Percentiles rank a stretch among this genome's conserved stretches.
phyloP scores from a whole-genome alignment of 805 yeast genomes.

The Danielia reshetovae region DNA sequence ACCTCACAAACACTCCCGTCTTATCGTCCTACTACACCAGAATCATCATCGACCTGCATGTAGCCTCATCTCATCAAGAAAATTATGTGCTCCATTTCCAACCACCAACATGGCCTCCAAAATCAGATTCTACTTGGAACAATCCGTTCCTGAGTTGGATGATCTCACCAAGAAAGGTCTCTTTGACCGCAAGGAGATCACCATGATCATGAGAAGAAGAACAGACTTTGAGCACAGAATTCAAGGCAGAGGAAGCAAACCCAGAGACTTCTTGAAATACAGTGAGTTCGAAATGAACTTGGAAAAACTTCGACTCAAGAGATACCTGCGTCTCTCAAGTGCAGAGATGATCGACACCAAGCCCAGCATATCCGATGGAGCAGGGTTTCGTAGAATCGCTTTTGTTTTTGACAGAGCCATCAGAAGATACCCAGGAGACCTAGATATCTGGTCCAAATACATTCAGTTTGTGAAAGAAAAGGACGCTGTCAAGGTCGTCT shows the following conservation, averaged over 20 bases:
- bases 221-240: constrained; percentile 94
- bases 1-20: too few relatives aligned
- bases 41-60: too few relatives aligned
- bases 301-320: constrained; percentile 70
- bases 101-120: constrained; percentile 38
- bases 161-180: constrained; percentile 79
- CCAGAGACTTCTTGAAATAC: constrained; percentile 74
- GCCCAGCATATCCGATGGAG: constrained; percentile 79
- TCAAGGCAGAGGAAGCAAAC: constrained; percentile 74
- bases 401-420: constrained; percentile 84
- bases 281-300: constrained; percentile 75
- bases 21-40: too few relatives aligned
- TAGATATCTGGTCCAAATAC: constrained; percentile 75
- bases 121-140: constrained; percentile 53
- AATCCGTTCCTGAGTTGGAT: constrained; percentile 86
- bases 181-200: constrained; percentile 78
- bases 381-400: constrained; percentile 74
- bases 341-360: constrained; percentile 54
- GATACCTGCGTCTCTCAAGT: constrained; percentile 58
- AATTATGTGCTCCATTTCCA: not conserved
- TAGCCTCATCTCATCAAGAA: not conserved
- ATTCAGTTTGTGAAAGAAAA: constrained; percentile 62
- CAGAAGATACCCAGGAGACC: constrained; percentile 71
- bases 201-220: constrained; percentile 82
- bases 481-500: constrained; percentile 68